Evolutionary conservation across 352 stramenopile genomes (phyloP).

Genomic region (Globisporangium okanoganense): DNA sequence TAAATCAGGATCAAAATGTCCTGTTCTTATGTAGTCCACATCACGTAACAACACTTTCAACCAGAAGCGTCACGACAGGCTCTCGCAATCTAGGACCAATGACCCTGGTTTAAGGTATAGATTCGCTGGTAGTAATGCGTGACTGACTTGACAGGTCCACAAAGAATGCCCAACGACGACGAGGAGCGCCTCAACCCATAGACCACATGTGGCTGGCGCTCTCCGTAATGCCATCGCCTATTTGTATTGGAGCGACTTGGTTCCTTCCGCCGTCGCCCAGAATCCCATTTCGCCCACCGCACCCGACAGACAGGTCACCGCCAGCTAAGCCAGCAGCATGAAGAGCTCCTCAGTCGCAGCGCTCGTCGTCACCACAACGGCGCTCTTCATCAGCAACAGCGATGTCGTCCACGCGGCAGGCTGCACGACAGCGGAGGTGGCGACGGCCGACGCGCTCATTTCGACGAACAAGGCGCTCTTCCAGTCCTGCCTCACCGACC

Average conservation of each 20-base stretch:
- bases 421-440: constrained; percentile 9
- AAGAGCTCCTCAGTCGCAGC: constrained; percentile 7
- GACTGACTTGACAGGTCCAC: constrained; percentile 8
- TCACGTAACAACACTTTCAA: too few species aligned
- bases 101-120: neutral
- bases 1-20: neutral
- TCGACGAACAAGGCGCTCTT: constrained; percentile 18
- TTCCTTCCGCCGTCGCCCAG: neutral
- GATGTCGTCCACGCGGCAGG: constrained; percentile 2
- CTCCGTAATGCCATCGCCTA: neutral
- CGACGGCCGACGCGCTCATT: constrained; percentile 9
- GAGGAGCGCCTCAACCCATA: constrained; percentile 1
- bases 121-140: neutral
- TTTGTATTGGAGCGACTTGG: neutral
- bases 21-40: neutral
- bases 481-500: constrained; percentile 11
- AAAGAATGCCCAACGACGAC: neutral
- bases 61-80: too few species aligned
- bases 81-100: neutral
- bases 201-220: neutral
- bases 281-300: constrained; percentile 4
- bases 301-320: neutral
- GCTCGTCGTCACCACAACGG: neutral
- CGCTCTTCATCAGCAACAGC: neutral
- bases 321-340: neutral